phyloP scores from a whole-genome alignment of 352 stramenopile genomes.

The Salisapilia sapeloensis region DNA sequence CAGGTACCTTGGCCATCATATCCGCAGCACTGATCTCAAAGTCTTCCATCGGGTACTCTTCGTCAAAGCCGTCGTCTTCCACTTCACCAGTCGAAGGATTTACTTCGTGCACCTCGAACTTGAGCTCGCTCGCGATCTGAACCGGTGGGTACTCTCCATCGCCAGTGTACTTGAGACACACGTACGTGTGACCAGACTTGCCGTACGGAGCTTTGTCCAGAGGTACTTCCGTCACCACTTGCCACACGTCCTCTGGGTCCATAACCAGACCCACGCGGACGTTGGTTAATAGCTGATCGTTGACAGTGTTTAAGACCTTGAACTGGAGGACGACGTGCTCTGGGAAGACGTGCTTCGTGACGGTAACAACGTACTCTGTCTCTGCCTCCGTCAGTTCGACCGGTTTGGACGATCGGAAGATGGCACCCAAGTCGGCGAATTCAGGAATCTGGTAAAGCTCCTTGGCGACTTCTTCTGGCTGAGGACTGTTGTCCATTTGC shows the following conservation, averaged over 20 bases:
- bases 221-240: conserved; percentile 80
- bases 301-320: conserved; percentile 96
- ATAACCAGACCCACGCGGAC: conserved; percentile 85
- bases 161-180: conserved; percentile 79
- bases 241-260: conserved; percentile 85
- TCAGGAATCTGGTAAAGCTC: conserved; percentile 93
- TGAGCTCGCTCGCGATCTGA: conserved; percentile 89
- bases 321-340: conserved; percentile 96
- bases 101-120: conserved; percentile 91
- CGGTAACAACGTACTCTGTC: conserved; percentile 96
- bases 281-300: conserved; percentile 93
- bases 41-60: conserved; percentile 98
- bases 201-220: conserved; percentile 85
- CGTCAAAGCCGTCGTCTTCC: conserved; percentile 86
- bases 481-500: conserved; percentile 12
- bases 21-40: conserved; percentile 91
- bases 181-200: conserved; percentile 87
- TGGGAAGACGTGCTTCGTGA: conserved; percentile 94
- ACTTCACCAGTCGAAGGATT: conserved; percentile 89
- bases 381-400: conserved; percentile 92
- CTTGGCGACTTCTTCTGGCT: conserved; percentile 70
- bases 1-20: conserved; percentile 94
- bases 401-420: conserved; percentile 87
- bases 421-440: conserved; percentile 83
- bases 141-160: conserved; percentile 68